Conservation (phyloP, 208 protist genomes). For the Acanthamoeba sp. region DNA sequence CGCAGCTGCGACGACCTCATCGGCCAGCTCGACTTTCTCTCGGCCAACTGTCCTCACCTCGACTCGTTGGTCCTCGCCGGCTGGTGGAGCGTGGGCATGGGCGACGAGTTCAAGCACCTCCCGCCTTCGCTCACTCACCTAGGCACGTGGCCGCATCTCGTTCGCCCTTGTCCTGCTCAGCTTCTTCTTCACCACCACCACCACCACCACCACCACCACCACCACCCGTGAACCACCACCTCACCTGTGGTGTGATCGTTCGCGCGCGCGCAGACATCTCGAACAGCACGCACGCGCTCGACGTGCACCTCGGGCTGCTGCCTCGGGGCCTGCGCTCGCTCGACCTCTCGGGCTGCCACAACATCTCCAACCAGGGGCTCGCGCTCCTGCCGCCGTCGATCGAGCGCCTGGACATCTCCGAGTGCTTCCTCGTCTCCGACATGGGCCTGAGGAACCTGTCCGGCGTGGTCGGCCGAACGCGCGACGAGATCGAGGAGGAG, state of each 20-base stretch:
- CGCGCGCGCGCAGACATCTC: not conserved
- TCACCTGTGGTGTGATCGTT: not conserved
- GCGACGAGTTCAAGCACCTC: conserved; percentile 52
- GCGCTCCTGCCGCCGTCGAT: not conserved
- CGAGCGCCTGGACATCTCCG: conserved; percentile 1
- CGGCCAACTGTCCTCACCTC: conserved; percentile 6
- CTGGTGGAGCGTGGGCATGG: conserved; percentile 44
- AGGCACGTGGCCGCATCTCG: not conserved
- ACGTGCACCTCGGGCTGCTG: conserved; percentile 1
- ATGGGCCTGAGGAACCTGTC: not conserved
- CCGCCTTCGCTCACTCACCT: not conserved
- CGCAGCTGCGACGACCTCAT: conserved; percentile 7
- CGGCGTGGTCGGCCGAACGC: not conserved
- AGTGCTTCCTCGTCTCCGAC: conserved; percentile 49
- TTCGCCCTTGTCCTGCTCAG: not conserved
- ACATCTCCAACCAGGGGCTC: not conserved
- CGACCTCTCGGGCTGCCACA: conserved; percentile 9
- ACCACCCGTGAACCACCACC: not conserved
- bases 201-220: too few species aligned
- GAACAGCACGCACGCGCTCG: not conserved
- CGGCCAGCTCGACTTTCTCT: conserved; percentile 18
- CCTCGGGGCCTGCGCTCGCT: not conserved
- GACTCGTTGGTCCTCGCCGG: not conserved
- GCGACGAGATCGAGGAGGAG: conserved; percentile 23
- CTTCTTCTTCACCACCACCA: too few species aligned